phyloP scores from a whole-genome alignment of 768 basidiomycete genomes.

The Lentinula aciculospora region DNA sequence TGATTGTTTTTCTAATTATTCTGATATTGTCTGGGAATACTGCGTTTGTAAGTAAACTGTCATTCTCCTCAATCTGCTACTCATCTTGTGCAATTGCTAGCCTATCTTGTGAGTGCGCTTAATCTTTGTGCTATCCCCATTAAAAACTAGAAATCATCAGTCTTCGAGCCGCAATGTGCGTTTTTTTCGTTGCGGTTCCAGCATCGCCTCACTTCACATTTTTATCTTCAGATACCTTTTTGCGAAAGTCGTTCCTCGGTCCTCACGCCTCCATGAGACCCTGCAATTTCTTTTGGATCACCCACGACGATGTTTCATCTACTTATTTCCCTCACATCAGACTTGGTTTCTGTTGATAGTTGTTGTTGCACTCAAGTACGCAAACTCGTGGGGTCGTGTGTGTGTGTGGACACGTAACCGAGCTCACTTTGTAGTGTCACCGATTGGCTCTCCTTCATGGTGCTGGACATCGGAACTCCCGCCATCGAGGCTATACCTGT shows the following conservation, averaged over 20 bases:
- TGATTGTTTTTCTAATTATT: slow-evolving; percentile 68
- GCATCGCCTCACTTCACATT: not conserved
- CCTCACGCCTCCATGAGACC: slow-evolving; percentile 68
- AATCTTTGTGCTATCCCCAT: not conserved
- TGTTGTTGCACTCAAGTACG: slow-evolving; percentile 66
- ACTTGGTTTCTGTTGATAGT: slow-evolving; percentile 85
- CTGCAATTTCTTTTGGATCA: slow-evolving; percentile 92
- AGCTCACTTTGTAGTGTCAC: slow-evolving; percentile 39
- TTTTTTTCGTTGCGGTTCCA: not conserved
- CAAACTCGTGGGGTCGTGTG: not conserved
- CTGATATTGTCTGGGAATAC: slow-evolving; percentile 91
- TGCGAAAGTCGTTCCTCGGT: slow-evolving; percentile 51
- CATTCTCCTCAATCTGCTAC: not conserved
- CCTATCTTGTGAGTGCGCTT: slow-evolving; percentile 74
- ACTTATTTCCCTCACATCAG: slow-evolving; percentile 89
- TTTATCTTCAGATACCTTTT: slow-evolving; percentile 58
- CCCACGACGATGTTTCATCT: slow-evolving; percentile 86
- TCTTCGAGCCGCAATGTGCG: slow-evolving; percentile 79
- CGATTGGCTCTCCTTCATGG: slow-evolving; percentile 88
- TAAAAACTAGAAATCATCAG: slow-evolving; percentile 30
- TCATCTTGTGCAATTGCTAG: slow-evolving; percentile 28
- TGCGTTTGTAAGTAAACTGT: slow-evolving; percentile 64
- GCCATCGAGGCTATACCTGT: slow-evolving; percentile 63
- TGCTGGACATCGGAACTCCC: slow-evolving; percentile 80
- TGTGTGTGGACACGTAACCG: not conserved